Conservation (phyloP, 352 stramenopile genomes). For the Globisporangium ultimum region DNA sequence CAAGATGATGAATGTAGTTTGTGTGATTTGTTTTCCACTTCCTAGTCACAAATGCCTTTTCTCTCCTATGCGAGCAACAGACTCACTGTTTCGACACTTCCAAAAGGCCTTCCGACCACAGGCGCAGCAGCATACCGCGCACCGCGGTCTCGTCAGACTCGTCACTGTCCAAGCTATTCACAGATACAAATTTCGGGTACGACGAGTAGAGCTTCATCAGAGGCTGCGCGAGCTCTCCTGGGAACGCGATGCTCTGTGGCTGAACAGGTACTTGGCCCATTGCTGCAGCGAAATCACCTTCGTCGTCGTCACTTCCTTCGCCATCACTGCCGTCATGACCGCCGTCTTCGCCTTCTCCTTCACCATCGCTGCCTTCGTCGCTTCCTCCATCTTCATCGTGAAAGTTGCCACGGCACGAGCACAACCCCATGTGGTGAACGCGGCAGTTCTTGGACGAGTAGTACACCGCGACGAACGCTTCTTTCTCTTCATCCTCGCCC, state of each 20-base stretch:
- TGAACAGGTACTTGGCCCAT: conserved; percentile 36
- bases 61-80: conserved; percentile 10
- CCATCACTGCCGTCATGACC: conserved; percentile 21
- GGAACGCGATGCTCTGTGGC: conserved; percentile 60
- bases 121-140: conserved; percentile 74
- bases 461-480: conserved; percentile 64
- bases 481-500: conserved; percentile 52
- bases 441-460: conserved; percentile 77
- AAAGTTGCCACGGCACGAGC: conserved; percentile 43
- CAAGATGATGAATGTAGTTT: conserved; percentile 40
- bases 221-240: conserved; percentile 46
- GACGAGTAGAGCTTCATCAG: conserved; percentile 76
- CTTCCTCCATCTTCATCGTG: conserved; percentile 22
- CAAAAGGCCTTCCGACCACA: conserved; percentile 75
- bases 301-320: conserved; percentile 25
- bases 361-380: conserved; percentile 17
- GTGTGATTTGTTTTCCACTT: conserved; percentile 26
- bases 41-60: conserved; percentile 3
- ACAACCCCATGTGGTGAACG: conserved; percentile 80
- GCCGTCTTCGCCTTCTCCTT: conserved; percentile 24
- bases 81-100: conserved; percentile 20
- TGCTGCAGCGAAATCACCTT: conserved; percentile 28
- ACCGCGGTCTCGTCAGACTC: conserved; percentile 55
- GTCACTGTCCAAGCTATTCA: conserved; percentile 43
- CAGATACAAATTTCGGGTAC: conserved; percentile 20